These are phyloP conservation scores for Dictyostelium purpureum DNA, from an alignment of 78 protist species.

Conservation along the genomic window DNA sequence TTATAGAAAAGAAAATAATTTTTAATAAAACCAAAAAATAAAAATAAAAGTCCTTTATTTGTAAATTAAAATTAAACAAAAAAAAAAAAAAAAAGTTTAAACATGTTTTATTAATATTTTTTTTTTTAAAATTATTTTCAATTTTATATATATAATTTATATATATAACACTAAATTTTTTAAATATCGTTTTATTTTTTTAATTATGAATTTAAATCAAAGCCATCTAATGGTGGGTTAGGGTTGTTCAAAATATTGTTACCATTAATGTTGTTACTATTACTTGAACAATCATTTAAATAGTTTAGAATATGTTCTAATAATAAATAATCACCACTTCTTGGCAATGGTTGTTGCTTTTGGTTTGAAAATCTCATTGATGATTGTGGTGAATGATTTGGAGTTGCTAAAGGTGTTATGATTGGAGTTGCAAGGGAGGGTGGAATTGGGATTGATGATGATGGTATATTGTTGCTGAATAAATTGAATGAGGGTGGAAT, in stretches of 20 bases:
- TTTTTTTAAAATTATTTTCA: too few species aligned
- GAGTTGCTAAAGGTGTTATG: conserved; percentile 16
- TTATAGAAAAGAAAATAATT: too few species aligned
- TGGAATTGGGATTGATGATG: neutral
- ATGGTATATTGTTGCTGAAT: neutral
- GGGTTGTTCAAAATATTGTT: neutral
- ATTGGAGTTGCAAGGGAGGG: neutral
- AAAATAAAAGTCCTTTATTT: too few species aligned
- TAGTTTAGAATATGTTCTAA: conserved; percentile 1
- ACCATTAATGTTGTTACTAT: neutral
- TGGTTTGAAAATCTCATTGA: conserved; percentile 15
- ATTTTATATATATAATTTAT: too few species aligned
- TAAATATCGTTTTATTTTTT: too few species aligned
- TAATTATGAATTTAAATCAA: too few species aligned
- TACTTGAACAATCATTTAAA: conserved; percentile 1
- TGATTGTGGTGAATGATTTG: conserved; percentile 30
- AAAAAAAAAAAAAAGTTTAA: too few species aligned
- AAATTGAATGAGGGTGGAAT: conserved; percentile 12
- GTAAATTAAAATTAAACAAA: too few species aligned
- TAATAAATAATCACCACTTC: conserved; percentile 6
- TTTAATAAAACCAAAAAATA: too few species aligned
- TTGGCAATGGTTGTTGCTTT: neutral
- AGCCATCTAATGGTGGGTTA: too few species aligned
- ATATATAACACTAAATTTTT: too few species aligned
- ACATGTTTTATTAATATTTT: too few species aligned